Evolutionary conservation across 208 protist genomes (phyloP), one percentile per base, ranked within the genome.

Genomic region (Crithidia sp.): DNA sequence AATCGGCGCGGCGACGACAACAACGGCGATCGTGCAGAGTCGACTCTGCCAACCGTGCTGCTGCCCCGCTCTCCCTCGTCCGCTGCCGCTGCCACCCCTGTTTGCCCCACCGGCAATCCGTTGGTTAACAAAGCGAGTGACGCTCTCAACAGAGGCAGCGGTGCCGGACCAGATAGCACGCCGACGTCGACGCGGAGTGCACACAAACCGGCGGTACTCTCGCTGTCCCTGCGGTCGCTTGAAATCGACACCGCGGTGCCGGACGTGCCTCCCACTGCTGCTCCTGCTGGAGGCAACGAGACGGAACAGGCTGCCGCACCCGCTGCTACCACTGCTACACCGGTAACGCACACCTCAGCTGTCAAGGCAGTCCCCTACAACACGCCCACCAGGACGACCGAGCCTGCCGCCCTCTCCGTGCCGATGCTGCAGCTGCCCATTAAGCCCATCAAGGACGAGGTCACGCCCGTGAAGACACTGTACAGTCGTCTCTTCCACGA

Each of bases 401-500:
- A 7, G 52, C 43, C 41, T 9, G 52, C 43, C 9, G 16, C 41
- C 5, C 63, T 17, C 36, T 54, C 58, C 36, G 58, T 73, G 10
- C 66, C 74, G 37, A 47, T 61, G 65, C 66, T 78, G 19, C 65
- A 68, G 2, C 60, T 78, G 8, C 50, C 53, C 14, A 37, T 62
- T 13, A 50, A 54, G 7, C 4, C 12, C 5, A 64, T 17, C 45
- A 45, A 55, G 40, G 67, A 70, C 12, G 66, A 69, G 17, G 55
- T 74, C 44, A 53, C 39, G 2, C 69, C 68, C 13, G 17, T 57
- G 12, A 60, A 54, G 45, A 67, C 63, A 39, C 39, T 76, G 10
- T 71, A 70, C 49, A 53, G 37, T 4, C 57, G 43, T 7, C 65
- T 74, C 39, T 79, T 74, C 40, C 43, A 36, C 61, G 67, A 80